Evolutionary conservation across 2,329 filamentous ascomycete genomes (phyloP), one percentile per base, ranked within the genome.

Genomic region (Venturia effusa): DNA sequence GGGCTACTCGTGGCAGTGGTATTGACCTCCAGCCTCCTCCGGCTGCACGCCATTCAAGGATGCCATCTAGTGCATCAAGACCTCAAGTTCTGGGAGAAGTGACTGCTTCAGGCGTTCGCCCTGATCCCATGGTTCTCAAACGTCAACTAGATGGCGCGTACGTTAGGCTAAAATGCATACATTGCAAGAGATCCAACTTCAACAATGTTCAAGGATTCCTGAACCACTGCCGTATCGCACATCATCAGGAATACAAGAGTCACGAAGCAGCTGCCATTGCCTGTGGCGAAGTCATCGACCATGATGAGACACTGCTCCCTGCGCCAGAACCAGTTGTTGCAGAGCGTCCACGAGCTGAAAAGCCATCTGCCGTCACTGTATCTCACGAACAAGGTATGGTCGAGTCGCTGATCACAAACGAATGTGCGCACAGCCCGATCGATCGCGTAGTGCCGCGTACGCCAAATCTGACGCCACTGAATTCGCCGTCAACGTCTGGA

Each of bases 141-240:
- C 57, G 64, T 39, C 41, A 66, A 32, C 8, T 82, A 24, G 92
- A 97, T 75, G 90, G 90, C 64, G 83, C 90, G 71, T 86, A 88
- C 67, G 93, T 97, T 67, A 95, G 96, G 76, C 83, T 97, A 60
- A 88, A 96, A 67, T 99, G 94, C 79, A 78, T 78, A 51, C 89
- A 94, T 74, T 97, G 94, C 75, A 83, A 91, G 61, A 84, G 93
- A 67, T 90, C 91, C 73, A 90, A 97, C 74, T 97, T 97, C 72
- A 92, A 89, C 64, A 97, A 92, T 77, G 95, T 92, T 0, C 94
- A 97, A 75, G 94, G 94, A n/a, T 97, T 97, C 77, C 94, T 99
- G 78, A 99, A 99, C 72, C 94, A 99, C 73, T 97, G 93, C 74
- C 91, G 94, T 64, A 97, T 99, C 70, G 92, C 92, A 32, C 94